Evolutionary conservation across 1,139 yeast species (phyloP).

Genomic region (Schizosaccharomyces versatilis): DNA sequence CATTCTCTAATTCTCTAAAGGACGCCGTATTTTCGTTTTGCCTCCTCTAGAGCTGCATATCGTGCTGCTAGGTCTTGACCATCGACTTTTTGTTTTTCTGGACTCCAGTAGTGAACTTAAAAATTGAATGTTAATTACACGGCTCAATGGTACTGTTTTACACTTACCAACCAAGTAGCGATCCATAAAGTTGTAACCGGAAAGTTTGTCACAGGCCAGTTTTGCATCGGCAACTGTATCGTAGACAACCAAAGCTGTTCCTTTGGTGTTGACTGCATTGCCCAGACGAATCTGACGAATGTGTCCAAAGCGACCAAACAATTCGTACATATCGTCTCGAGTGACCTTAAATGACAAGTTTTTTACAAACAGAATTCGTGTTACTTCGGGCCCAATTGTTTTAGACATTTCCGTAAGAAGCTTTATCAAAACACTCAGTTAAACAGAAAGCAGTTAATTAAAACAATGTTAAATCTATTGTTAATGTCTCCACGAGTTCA

Average conservation of each 20-base stretch:
- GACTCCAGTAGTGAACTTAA: slow-evolving; percentile 1
- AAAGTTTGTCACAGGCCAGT: slow-evolving; percentile 31
- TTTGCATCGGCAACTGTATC: slow-evolving; percentile 29
- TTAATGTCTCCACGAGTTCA: no score
- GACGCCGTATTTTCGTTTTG: neutral
- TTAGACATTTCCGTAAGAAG: no score
- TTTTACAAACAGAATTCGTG: slow-evolving; percentile 27
- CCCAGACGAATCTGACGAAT: slow-evolving; percentile 25
- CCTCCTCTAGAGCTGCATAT: slow-evolving; percentile 1
- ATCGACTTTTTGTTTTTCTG: neutral
- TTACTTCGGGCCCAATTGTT: slow-evolving; percentile 9
- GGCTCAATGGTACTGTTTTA: neutral
- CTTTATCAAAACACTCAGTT: no score
- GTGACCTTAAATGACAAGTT: slow-evolving; percentile 36
- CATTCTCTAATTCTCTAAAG: neutral
- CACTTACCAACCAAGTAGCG: slow-evolving; percentile 29
- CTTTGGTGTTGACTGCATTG: slow-evolving; percentile 24
- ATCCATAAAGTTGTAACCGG: slow-evolving; percentile 40
- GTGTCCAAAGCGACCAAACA: slow-evolving; percentile 37
- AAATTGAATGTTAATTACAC: neutral
- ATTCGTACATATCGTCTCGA: slow-evolving; percentile 28
- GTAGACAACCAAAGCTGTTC: slow-evolving; percentile 39
- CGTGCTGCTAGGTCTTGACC: neutral
- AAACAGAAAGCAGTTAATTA: no score
- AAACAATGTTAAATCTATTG: no score